Evolutionary conservation across 805 yeast genomes (phyloP).

Genomic region (Torulaspora gathmanii): DNA sequence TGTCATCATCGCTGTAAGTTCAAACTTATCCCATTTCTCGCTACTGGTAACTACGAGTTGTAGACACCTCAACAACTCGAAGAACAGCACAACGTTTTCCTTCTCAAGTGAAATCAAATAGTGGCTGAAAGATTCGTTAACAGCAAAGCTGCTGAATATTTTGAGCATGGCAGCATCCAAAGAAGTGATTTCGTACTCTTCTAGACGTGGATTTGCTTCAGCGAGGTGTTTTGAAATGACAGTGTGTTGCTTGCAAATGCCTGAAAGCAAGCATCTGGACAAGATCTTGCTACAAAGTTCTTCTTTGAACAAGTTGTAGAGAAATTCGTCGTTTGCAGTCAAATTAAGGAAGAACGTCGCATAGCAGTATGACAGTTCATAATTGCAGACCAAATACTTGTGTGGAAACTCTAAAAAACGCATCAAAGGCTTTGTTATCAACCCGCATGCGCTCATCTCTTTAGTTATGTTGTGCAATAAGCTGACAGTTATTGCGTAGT

Average conservation of each 20-base stretch:
- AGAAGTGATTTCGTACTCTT: constrained; percentile 13
- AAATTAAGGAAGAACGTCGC: constrained; percentile 23
- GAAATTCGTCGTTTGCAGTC: constrained; percentile 24
- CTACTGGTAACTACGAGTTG: constrained; percentile 37
- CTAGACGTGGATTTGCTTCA: background rate
- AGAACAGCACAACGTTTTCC: constrained; percentile 10
- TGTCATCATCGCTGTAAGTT: constrained; percentile 38
- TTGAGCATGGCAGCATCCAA: constrained; percentile 25
- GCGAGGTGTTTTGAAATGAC: constrained; percentile 9
- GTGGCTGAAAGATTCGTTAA: constrained; percentile 37
- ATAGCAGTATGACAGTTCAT: constrained; percentile 19
- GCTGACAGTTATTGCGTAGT: constrained; percentile 18
- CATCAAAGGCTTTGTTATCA: constrained; percentile 14
- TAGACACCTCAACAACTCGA: constrained; percentile 26
- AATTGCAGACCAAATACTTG: constrained; percentile 5
- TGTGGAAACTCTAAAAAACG: constrained; percentile 24
- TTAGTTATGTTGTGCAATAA: constrained; percentile 28
- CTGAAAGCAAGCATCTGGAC: constrained; percentile 17
- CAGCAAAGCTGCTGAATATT: constrained; percentile 29
- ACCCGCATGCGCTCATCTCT: constrained; percentile 18
- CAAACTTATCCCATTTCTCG: constrained; percentile 37
- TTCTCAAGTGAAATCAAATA: constrained; percentile 23
- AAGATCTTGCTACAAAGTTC: constrained; percentile 15
- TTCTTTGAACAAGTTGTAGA: constrained; percentile 25
- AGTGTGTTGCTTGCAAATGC: constrained; percentile 17